Percentiles rank a stretch among this genome's conserved stretches.
These are phyloP conservation scores for Penicillium robsamsonii DNA, from an alignment of 495 filamentous ascomycete genomes.

Conservation along the genomic window DNA sequence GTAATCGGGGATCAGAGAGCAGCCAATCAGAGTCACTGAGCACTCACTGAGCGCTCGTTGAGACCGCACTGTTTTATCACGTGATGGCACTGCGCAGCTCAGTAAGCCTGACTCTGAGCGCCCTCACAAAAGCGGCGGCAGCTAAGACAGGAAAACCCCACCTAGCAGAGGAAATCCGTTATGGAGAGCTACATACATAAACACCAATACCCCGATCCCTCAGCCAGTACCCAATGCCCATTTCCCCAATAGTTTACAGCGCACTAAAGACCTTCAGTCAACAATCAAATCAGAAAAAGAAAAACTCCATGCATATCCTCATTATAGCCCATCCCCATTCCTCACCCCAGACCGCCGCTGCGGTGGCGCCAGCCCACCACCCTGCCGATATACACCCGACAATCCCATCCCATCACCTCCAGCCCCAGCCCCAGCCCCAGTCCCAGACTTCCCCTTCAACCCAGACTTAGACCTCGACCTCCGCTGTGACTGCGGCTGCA, in stretches of 20 bases:
- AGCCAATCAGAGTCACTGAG: too few species aligned
- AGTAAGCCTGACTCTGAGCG: slow-evolving; percentile 28
- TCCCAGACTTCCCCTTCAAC: not conserved
- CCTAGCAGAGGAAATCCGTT: slow-evolving; percentile 14
- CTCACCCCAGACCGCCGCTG: not conserved
- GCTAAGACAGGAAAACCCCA: slow-evolving; percentile 23
- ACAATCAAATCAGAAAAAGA: not conserved
- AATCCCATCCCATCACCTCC: not conserved
- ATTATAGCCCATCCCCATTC: not conserved
- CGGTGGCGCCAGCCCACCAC: not conserved
- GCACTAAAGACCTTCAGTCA: not conserved
- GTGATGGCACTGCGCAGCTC: too few species aligned
- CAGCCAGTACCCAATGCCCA: not conserved
- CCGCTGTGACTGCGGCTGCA: not conserved
- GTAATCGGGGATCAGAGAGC: too few species aligned
- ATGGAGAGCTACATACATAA: too few species aligned
- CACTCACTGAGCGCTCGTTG: too few species aligned
- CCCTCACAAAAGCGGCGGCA: slow-evolving; percentile 31
- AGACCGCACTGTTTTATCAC: too few species aligned
- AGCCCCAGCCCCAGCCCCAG: not conserved
- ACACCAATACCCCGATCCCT: not conserved
- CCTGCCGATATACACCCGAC: slow-evolving; percentile 1
- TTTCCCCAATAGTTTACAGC: not conserved
- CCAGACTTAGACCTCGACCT: slow-evolving; percentile 17
- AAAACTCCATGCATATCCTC: not conserved